Conservation (phyloP, 306 rosid species). For the Cicer arietinum region DNA sequence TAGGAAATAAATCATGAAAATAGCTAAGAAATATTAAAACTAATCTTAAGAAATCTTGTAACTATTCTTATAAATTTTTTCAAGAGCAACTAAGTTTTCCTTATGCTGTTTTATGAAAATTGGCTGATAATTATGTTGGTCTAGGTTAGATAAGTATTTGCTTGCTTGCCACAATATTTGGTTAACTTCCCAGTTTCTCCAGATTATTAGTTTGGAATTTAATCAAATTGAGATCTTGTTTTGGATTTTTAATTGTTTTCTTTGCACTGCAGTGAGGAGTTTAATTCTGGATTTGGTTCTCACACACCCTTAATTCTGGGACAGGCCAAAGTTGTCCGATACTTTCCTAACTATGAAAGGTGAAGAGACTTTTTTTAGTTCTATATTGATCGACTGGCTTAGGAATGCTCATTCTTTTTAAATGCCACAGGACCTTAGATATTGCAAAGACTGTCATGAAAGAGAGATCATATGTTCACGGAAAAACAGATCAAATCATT, state of each 20-base stretch:
- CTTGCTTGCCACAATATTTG: constrained; percentile 35
- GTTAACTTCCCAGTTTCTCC: constrained; percentile 28
- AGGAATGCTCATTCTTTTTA: constrained; percentile 45
- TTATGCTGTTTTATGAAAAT: constrained; percentile 20
- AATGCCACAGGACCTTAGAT: constrained; percentile 69
- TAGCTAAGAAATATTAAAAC: neutral
- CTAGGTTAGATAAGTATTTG: constrained; percentile 13
- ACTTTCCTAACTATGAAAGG: constrained; percentile 86
- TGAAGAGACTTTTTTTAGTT: constrained; percentile 40
- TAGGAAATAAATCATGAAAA: neutral
- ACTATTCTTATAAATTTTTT: neutral
- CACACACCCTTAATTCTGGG: constrained; percentile 94
- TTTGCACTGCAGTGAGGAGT: constrained; percentile 72
- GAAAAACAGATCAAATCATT: constrained; percentile 71
- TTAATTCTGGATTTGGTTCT: constrained; percentile 91
- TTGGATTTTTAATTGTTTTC: constrained; percentile 44
- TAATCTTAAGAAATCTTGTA: neutral
- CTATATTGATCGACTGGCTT: constrained; percentile 17
- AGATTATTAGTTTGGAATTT: constrained; percentile 20
- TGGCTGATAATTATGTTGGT: constrained; percentile 17
- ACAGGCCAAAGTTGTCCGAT: constrained; percentile 94
- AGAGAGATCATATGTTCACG: constrained; percentile 67
- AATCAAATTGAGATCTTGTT: constrained; percentile 34
- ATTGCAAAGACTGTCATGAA: constrained; percentile 78
- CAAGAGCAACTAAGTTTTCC: neutral